A percentile compares a stretch with the other conserved stretches of the same genome.
These are phyloP conservation scores for Aspergillus asperescens DNA, from an alignment of 495 filamentous ascomycete species.

Conservation along the genomic window DNA sequence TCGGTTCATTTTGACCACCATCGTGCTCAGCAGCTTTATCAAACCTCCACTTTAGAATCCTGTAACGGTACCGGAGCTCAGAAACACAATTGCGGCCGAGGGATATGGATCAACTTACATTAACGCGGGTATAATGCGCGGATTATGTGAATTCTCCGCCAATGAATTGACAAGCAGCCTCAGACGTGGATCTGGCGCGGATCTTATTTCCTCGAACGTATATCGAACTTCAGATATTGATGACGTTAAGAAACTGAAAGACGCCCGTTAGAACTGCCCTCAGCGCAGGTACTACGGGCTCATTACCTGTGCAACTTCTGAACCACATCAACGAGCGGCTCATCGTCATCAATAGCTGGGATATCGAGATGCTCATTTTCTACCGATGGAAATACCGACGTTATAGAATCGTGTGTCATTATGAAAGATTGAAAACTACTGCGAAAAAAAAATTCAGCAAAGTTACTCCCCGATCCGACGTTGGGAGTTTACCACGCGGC, in stretches of 20 bases:
- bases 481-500: neutral
- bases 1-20: constrained; percentile 65
- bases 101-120: constrained; percentile 49
- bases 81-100: neutral
- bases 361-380: constrained; percentile 36
- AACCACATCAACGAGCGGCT: constrained; percentile 60
- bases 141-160: constrained; percentile 60
- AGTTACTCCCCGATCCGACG: no score
- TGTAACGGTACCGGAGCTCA: constrained; percentile 26
- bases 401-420: constrained; percentile 12
- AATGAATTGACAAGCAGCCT: constrained; percentile 62
- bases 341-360: constrained; percentile 58
- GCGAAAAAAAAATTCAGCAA: neutral
- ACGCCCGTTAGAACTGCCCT: neutral
- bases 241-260: constrained; percentile 56
- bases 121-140: constrained; percentile 68
- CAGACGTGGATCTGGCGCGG: constrained; percentile 59
- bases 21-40: constrained; percentile 55
- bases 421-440: neutral
- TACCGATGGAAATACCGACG: constrained; percentile 10
- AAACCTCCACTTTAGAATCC: constrained; percentile 79
- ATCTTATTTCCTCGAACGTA: constrained; percentile 76
- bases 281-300: neutral
- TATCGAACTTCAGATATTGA: constrained; percentile 59
- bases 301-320: constrained; percentile 62